These are phyloP conservation scores for Paratinospora sagittata DNA, from an alignment of 164 flowering plant genomes.

Conservation along the genomic window DNA sequence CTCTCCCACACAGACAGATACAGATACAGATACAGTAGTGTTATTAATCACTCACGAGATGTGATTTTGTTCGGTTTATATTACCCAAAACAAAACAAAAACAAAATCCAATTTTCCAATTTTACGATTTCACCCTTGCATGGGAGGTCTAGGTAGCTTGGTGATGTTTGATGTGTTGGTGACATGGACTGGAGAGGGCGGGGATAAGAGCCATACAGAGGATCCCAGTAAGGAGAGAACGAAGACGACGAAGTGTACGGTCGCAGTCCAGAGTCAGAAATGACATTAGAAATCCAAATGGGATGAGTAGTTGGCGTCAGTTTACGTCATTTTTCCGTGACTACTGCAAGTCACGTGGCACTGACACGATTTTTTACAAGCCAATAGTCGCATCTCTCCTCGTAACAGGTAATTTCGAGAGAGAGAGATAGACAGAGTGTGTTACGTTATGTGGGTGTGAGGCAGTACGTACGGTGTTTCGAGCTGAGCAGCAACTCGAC, in stretches of 20 bases:
- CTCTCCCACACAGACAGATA: too few relatives aligned
- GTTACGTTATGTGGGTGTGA: too few relatives aligned
- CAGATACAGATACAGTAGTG: neutral
- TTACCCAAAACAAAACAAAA: too few relatives aligned
- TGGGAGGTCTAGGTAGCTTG: too few relatives aligned
- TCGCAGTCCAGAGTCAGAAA: neutral
- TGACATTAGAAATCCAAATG: neutral
- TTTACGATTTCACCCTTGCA: too few relatives aligned
- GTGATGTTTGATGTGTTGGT: too few relatives aligned
- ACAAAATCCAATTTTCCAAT: too few relatives aligned
- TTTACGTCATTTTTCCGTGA: neutral
- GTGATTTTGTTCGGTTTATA: too few relatives aligned
- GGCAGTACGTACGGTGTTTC: neutral
- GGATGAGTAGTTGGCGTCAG: neutral
- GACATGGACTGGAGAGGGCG: too few relatives aligned
- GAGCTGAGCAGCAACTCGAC: neutral
- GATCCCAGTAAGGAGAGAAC: neutral
- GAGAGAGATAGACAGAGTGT: too few relatives aligned
- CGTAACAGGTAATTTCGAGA: neutral
- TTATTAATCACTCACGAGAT: constrained; percentile 3
- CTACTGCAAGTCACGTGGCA: constrained; percentile 11
- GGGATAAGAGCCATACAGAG: too few relatives aligned
- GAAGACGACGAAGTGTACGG: neutral
- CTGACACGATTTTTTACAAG: neutral
- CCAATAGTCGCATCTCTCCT: neutral